Evolutionary conservation across 2,329 filamentous ascomycete genomes (phyloP).

Genomic region (Colletotrichum tropicale): DNA sequence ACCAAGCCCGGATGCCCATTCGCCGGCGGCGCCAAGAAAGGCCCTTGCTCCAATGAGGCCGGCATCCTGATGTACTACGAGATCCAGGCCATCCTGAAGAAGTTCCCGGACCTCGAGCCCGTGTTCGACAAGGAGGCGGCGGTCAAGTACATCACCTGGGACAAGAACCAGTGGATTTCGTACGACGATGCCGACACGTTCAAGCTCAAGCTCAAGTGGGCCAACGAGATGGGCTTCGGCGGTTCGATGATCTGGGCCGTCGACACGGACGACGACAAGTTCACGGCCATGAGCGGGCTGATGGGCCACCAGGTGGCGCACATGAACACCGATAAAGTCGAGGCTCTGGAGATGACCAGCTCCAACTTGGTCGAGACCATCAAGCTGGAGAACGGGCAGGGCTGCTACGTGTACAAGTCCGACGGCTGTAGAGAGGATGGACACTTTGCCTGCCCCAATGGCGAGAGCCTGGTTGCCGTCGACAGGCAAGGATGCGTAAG

Average conservation of each 20-base stretch:
- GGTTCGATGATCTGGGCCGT: constrained; percentile 36
- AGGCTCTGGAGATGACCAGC: too few species aligned
- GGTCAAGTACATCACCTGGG: constrained; percentile 36
- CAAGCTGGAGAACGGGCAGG: neutral
- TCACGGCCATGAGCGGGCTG: neutral
- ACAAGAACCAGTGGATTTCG: constrained; percentile 43
- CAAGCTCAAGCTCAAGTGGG: constrained; percentile 21
- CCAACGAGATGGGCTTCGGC: constrained; percentile 32
- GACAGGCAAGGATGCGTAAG: too few species aligned
- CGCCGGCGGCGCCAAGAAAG: constrained; percentile 16
- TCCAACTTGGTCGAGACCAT: too few species aligned
- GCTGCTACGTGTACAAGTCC: too few species aligned
- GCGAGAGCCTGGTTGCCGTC: too few species aligned
- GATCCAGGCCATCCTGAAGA: constrained; percentile 27
- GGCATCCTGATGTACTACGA: constrained; percentile 28
- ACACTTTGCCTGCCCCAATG: too few species aligned
- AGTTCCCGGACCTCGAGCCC: constrained; percentile 22
- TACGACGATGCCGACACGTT: constrained; percentile 24
- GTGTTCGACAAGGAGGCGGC: constrained; percentile 28
- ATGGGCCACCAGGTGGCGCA: neutral
- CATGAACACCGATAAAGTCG: neutral
- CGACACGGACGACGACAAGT: neutral
- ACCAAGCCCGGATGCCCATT: constrained; percentile 24
- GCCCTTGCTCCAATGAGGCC: constrained; percentile 22
- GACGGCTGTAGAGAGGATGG: too few species aligned